Conservation (phyloP, 257 asterid genomes). For the Ehretia macrophylla region DNA sequence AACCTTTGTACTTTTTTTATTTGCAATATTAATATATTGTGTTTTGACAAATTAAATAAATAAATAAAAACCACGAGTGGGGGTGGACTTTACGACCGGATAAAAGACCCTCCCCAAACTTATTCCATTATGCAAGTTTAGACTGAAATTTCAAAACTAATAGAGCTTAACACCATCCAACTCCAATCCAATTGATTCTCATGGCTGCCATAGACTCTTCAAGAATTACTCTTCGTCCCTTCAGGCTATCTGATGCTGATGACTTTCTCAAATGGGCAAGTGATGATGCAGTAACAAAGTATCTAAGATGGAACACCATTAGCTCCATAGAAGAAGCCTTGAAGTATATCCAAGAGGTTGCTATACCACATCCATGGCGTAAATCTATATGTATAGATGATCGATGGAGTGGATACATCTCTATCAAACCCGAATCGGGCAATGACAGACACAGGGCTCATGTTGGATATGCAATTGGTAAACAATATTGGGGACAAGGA, state of each 20-base stretch:
- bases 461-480: constrained; percentile 49
- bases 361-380: constrained; percentile 71
- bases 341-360: constrained; percentile 43
- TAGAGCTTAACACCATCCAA: too few species aligned
- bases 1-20: too few species aligned
- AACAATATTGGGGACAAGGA: constrained; percentile 56
- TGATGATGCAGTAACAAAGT: constrained; percentile 48
- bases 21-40: too few species aligned
- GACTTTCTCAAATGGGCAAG: constrained; percentile 60
- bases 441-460: constrained; percentile 58
- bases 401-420: constrained; percentile 54
- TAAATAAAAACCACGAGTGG: too few species aligned
- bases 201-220: constrained; percentile 34
- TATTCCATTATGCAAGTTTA: too few species aligned
- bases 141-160: too few species aligned
- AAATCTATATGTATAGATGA: constrained; percentile 52
- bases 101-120: too few species aligned
- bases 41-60: too few species aligned
- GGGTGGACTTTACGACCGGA: too few species aligned
- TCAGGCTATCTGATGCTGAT: constrained; percentile 50
- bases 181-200: background rate
- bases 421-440: constrained; percentile 45
- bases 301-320: constrained; percentile 54
- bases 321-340: constrained; percentile 48
- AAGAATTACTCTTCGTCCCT: constrained; percentile 50